Conservation (phyloP, 371 early-diverging fungal genomes). For the Mucor piriformis region DNA sequence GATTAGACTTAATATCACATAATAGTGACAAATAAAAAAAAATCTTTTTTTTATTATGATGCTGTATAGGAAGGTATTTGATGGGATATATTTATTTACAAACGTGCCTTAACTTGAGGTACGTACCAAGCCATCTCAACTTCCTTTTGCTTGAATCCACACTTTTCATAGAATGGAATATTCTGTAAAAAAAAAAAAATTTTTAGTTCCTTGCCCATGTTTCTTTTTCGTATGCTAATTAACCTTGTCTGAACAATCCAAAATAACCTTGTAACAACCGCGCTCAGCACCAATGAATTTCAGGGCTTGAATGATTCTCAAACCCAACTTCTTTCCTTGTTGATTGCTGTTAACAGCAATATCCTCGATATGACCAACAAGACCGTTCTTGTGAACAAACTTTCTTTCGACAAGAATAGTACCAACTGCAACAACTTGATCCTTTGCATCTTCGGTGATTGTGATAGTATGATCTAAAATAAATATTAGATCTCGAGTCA, state of each 20-base stretch:
- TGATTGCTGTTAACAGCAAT: conserved; percentile 93
- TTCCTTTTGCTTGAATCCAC: conserved; percentile 53
- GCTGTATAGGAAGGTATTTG: background rate
- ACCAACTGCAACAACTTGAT: conserved; percentile 88
- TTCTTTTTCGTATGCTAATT: background rate
- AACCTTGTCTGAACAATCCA: conserved; percentile 53
- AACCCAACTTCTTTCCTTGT: conserved; percentile 89
- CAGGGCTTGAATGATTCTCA: conserved; percentile 74
- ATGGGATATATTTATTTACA: conserved; percentile 22
- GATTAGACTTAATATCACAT: too few species aligned
- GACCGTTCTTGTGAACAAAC: conserved; percentile 87
- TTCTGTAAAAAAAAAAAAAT: conserved; percentile 23
- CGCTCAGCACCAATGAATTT: conserved; percentile 64
- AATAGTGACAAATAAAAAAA: background rate
- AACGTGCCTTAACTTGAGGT: conserved; percentile 38
- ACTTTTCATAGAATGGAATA: conserved; percentile 57
- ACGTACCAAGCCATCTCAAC: conserved; percentile 60
- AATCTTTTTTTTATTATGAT: background rate
- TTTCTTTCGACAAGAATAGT: conserved; percentile 96
- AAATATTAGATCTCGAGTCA: background rate
- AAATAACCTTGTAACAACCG: conserved; percentile 72
- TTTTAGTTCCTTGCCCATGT: too few species aligned
- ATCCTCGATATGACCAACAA: conserved; percentile 88
- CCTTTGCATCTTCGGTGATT: conserved; percentile 72
- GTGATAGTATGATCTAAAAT: conserved; percentile 73